A percentile compares a stretch with the other conserved stretches of the same genome.
These are phyloP conservation scores for Triangularia verruculosa DNA, from an alignment of 2,329 filamentous ascomycete species.

Conservation along the genomic window DNA sequence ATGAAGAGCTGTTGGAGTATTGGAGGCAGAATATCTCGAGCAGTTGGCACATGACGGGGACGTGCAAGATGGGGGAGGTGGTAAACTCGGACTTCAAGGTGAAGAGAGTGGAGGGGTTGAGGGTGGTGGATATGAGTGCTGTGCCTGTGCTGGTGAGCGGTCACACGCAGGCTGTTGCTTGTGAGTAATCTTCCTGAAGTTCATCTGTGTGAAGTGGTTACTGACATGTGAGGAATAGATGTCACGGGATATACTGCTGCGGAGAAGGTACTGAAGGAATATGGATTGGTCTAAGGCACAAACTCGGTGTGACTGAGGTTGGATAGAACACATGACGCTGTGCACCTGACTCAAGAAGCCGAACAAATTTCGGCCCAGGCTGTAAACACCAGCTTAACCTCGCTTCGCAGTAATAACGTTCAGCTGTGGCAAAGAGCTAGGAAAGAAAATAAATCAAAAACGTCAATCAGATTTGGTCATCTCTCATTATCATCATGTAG, in stretches of 20 bases:
- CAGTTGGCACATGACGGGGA: conserved; percentile 56
- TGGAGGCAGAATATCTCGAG: conserved; percentile 44
- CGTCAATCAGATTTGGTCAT: too few species aligned
- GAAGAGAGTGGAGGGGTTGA: conserved; percentile 45
- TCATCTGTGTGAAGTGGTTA: not conserved
- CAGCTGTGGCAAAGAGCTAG: too few species aligned
- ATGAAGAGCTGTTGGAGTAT: conserved; percentile 50
- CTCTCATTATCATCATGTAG: too few species aligned
- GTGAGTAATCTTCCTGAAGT: conserved; percentile 8
- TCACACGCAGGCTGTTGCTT: conserved; percentile 53
- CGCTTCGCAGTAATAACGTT: too few species aligned
- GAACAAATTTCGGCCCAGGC: too few species aligned
- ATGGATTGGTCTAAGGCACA: conserved; percentile 1
- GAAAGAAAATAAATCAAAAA: too few species aligned
- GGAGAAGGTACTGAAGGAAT: conserved; percentile 40
- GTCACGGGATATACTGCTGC: conserved; percentile 50
- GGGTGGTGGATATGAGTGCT: conserved; percentile 51
- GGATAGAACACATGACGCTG: too few species aligned
- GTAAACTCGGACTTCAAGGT: conserved; percentile 51
- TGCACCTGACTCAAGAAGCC: too few species aligned
- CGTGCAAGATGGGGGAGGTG: conserved; percentile 55
- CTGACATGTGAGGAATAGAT: conserved; percentile 28
- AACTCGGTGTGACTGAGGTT: not conserved
- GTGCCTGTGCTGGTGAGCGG: conserved; percentile 49
- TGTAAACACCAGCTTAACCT: too few species aligned